Base-by-base conservation (phyloP, 805 yeast species). In the Kodamaea laetipori region DNA sequence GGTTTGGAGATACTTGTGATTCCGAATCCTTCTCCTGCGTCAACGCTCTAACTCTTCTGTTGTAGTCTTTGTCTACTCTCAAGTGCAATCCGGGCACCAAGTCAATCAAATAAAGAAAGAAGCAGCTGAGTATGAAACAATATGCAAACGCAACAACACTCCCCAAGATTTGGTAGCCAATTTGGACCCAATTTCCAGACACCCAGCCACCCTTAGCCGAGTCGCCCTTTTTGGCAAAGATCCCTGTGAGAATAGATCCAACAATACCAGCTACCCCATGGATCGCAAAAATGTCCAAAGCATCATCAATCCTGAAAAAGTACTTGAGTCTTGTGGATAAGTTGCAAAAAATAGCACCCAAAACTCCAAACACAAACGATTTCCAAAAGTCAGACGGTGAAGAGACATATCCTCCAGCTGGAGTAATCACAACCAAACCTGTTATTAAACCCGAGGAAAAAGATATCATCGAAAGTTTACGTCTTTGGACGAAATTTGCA, bases 251-350 rank as follows among this genome's bases (percentile, higher is more conserved):
- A 9, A 71, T 27, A 2, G 72, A 66, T 0, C 76, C 76, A 3
- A 60, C 62, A 21, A 67, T 60, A 0, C 76, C 76, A 17, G 69
- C 64, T 4, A 69, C 55, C 0, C 74, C 75, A 50, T 71, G 76
- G 30, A 71, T 61, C 6, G 76, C 74, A 52, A 69, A 69, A 3
- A 70, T 56, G 49, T 71, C 76, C 31, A 69, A 61, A 1, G 73
- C 69, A 51, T 71, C 76, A 48, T 71, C 76, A n/a, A 70, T 61
- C 2, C 51, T 35, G 34, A 70, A 56, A 46, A 50, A 66, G 49
- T 64, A 71, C 48, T 71, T 71, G 42, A 71, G 53, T 32, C 74
- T 51, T 0, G 76, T 71, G 7, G 71, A 61, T 21, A 70, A 45
- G 48, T 71, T 70, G 15, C 70, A 61, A 1, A 56, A 36, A 2